Evolutionary conservation across 2,329 filamentous ascomycete genomes (phyloP), one percentile per base, ranked within the genome.

Genomic region (Hypoxylon sp.): DNA sequence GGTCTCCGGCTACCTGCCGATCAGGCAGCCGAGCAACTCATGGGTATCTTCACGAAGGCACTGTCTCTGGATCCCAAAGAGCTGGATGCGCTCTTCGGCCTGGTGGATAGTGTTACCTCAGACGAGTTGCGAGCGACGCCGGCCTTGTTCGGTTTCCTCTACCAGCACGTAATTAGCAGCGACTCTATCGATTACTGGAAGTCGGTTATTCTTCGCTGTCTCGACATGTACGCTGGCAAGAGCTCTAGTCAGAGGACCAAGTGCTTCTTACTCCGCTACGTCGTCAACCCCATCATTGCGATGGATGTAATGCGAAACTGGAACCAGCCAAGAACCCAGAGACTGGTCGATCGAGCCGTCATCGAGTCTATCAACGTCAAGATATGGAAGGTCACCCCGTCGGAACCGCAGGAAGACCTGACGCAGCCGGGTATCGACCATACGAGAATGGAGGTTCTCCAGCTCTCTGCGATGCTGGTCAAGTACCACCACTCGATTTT

Each of bases 281-380:
- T 99, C 26, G 91, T 97, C 64, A 99, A 98, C 69, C 96, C 95
- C 0, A 96, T 98, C 33, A 85, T 99, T 52, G 93, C 94, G 2
- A 97, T 94, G 90, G 95, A 99, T 75, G 88, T 97, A 33, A 94
- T 95, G 85, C 87, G 89, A 20, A 88, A 90, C 56, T 95, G 91
- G 82, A 82, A 86, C 73, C 81, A 78, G 58, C 77, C 79, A 35
- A 80, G 82, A 33, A 83, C 82, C 2, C 89, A 87, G 11, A 88
- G 87, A 55, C 79, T 99, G 17, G 90, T 98, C 76, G 93, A 99
- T 72, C 89, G 88, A 71, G 80, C 85, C 43, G 87, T 99, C 76
- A 93, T 95, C 27, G 93, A 97, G 60, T 89, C 90, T 7, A 91
- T 99, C 59, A 92, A 96, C 73, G 88, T 88, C 67, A 95, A 93